phyloP scores from a whole-genome alignment of 2,329 filamentous ascomycete genomes.

The Phialemoniopsis sp. region DNA sequence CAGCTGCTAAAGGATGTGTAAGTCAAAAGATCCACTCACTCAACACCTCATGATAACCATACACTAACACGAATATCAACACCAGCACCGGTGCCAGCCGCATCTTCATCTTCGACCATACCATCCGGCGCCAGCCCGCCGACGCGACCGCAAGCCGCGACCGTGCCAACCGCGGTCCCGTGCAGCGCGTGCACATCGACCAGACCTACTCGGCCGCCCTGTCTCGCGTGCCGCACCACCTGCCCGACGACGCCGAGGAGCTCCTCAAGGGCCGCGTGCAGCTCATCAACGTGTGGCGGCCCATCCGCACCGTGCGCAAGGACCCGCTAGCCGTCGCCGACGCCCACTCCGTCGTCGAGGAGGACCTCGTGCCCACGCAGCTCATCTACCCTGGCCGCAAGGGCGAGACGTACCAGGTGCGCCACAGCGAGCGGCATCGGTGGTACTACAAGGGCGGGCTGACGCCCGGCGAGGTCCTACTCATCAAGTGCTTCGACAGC shows the following conservation, averaged over 20 bases:
- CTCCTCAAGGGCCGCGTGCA: constrained; percentile 43
- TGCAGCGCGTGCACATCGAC: constrained; percentile 53
- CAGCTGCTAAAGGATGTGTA: constrained; percentile 55
- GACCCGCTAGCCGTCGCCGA: constrained; percentile 53
- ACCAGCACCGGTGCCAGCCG: constrained; percentile 49
- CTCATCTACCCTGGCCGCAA: constrained; percentile 46
- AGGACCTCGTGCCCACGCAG: constrained; percentile 41
- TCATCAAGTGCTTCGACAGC: constrained; percentile 59
- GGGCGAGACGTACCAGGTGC: constrained; percentile 40
- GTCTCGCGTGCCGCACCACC: constrained; percentile 35
- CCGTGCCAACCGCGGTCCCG: constrained; percentile 31
- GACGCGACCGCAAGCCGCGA: constrained; percentile 52
- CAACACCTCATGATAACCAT: constrained; percentile 2
- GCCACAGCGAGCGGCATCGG: constrained; percentile 25
- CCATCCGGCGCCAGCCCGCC: constrained; percentile 35
- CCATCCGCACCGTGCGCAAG: constrained; percentile 43
- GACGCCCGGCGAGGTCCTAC: constrained; percentile 43
- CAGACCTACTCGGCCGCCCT: constrained; percentile 43
- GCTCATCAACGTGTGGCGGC: constrained; percentile 51
- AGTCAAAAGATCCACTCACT: background rate
- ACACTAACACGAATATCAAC: constrained; percentile 1
- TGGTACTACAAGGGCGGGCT: constrained; percentile 50
- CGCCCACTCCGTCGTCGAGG: constrained; percentile 41
- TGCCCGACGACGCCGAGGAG: constrained; percentile 37
- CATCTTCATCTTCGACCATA: constrained; percentile 61